A percentile compares a stretch with the other conserved stretches of the same genome.
Conservation (phyloP, 1,139 yeast species). For the Pichia sp. region DNA sequence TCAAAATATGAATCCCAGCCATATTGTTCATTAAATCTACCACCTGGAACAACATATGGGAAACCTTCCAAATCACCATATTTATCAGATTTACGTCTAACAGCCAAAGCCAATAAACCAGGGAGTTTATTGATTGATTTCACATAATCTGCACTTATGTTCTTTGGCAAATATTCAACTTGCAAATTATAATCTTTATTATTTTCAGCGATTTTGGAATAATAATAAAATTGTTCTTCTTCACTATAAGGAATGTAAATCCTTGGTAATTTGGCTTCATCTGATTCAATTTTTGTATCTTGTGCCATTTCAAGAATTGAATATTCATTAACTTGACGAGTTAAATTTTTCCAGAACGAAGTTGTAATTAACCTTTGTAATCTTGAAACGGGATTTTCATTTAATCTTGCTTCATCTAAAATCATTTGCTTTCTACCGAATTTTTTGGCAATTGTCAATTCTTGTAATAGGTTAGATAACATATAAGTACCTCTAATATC, state of each 20-base stretch:
- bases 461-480: constrained; percentile 84
- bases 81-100: constrained; percentile 33
- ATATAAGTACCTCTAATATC: constrained; percentile 86
- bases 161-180: constrained; percentile 64
- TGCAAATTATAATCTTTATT: constrained; percentile 60
- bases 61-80: constrained; percentile 46
- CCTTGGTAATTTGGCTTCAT: constrained; percentile 55
- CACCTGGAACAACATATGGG: constrained; percentile 96
- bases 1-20: constrained; percentile 99
- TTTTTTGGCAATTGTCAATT: constrained; percentile 78
- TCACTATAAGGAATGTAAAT: constrained; percentile 71
- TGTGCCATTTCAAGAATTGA: constrained; percentile 65
- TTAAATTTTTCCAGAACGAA: constrained; percentile 75
- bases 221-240: constrained; percentile 68
- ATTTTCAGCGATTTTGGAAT: constrained; percentile 43
- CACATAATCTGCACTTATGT: constrained; percentile 62
- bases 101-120: constrained; percentile 78
- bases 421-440: constrained; percentile 72
- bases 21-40: constrained; percentile 89
- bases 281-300: constrained; percentile 70
- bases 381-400: constrained; percentile 82
- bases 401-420: constrained; percentile 75
- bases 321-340: constrained; percentile 61
- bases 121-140: constrained; percentile 75
- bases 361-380: constrained; percentile 67